Percentiles rank a stretch among this genome's conserved stretches.
These are phyloP conservation scores for Beta lomatogona DNA, from an alignment of 179 eudicot species.

Conservation along the genomic window DNA sequence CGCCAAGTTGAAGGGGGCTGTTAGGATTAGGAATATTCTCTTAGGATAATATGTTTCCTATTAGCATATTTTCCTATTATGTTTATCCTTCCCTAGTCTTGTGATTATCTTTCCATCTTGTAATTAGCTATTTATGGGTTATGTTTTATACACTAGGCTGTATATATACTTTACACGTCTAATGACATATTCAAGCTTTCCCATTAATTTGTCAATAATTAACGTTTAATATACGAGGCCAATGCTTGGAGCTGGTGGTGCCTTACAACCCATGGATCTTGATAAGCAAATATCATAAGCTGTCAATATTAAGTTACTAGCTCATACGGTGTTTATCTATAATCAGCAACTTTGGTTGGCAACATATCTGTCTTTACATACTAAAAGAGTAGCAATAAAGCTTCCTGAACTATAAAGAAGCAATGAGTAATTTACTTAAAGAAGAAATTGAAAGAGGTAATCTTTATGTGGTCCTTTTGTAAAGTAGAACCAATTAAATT, in stretches of 20 bases:
- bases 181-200: no score
- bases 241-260: constrained; percentile 17
- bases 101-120: no score
- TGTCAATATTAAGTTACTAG: constrained; percentile 7
- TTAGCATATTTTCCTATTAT: no score
- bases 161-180: no score
- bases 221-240: not conserved
- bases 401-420: constrained; percentile 4
- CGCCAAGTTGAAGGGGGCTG: no score
- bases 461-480: constrained; percentile 27
- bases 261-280: constrained; percentile 18
- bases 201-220: not conserved
- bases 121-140: no score
- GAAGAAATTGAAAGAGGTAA: constrained; percentile 28
- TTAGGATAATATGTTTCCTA: no score
- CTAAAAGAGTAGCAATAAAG: constrained; percentile 10
- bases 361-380: constrained; percentile 22
- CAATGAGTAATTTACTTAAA: constrained; percentile 25
- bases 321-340: constrained; percentile 27
- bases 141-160: no score
- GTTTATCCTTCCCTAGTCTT: no score
- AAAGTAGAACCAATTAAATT: constrained; percentile 23
- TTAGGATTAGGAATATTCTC: no score
- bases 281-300: constrained; percentile 19
- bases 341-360: constrained; percentile 30